Evolutionary conservation across 1,284 basidiomycete species (phyloP).

Genomic region (Pseudozyma sp.): DNA sequence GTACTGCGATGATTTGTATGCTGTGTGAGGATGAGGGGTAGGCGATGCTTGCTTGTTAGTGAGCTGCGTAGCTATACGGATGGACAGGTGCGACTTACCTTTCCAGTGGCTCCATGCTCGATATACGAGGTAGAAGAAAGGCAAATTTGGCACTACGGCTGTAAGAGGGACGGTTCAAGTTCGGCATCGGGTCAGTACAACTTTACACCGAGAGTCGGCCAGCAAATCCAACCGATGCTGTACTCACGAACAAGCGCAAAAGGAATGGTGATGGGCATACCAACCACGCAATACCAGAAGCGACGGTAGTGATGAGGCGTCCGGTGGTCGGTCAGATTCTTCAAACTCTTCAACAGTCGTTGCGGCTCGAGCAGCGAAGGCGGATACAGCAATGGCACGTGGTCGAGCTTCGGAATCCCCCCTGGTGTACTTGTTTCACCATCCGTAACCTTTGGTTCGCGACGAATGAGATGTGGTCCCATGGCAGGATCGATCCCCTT

Average conservation of each 20-base stretch:
- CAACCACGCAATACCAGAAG: conserved; percentile 57
- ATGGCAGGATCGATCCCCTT: conserved; percentile 64
- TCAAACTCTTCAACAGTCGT: conserved; percentile 49
- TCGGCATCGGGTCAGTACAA: background rate
- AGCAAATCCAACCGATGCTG: background rate
- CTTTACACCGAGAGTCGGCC: background rate
- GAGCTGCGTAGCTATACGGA: background rate
- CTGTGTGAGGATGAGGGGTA: conserved; percentile 15
- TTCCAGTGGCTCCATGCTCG: conserved; percentile 64
- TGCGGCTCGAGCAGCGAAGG: conserved; percentile 39
- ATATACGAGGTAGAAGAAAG: conserved; percentile 67
- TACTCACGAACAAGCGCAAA: conserved; percentile 62
- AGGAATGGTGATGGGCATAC: conserved; percentile 63
- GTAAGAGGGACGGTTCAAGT: background rate
- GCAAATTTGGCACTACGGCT: conserved; percentile 65
- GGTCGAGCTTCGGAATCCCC: conserved; percentile 31
- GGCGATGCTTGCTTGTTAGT: background rate
- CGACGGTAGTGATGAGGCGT: conserved; percentile 59
- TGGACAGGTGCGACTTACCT: conserved; percentile 36
- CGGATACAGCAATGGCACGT: conserved; percentile 61
- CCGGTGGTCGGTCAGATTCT: conserved; percentile 44
- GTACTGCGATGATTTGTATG: conserved; percentile 58
- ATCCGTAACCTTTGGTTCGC: conserved; percentile 14
- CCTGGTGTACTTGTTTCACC: background rate
- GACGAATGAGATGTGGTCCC: conserved; percentile 44